Base-by-base conservation (phyloP, 2,329 filamentous ascomycete species). In the Basipetospora chlamydospora region DNA sequence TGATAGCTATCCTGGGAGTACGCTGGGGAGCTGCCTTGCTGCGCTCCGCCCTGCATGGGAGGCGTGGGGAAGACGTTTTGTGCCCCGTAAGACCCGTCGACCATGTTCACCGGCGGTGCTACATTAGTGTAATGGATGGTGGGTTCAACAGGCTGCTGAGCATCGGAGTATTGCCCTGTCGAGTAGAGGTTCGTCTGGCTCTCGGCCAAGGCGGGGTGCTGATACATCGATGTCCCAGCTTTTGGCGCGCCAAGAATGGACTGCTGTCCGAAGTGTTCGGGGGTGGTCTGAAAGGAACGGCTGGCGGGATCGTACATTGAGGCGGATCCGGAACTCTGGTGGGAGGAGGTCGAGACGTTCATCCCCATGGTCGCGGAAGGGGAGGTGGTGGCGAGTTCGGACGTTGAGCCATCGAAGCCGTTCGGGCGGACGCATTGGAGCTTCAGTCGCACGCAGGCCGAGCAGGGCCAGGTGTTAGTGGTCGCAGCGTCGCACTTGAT, bases 401-500 rank as follows among this genome's bases (percentile, higher is more conserved):
- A 42, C 23, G 40, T 39, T 6, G 66, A 55, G 33, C 63, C 58
- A 43, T 77, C 73, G 46, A 70, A 77, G 40, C 86, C 78, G 39
- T 84, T 86, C 4, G 88, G 90, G 31, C 86, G 85, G 18, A 95
- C 79, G 55, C 90, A 96, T 49, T 90, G 83, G 41, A 95, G 71
- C 63, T 95, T 96, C 43, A 96, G 66, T 33, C 88, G 76, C 43
- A 86, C 80, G 55, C 88, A 98, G 25, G 90, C 85, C 28, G 87
- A 90, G 58, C 88, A 96, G 20, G 90, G 90, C 88, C 90, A 96
- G 26, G 85, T 86, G 56, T 96, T 95, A 28, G 87, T 95, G 11
- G 88, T 94, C 15, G 88, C 88, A 36, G 88, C 86, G 62, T 96
- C 90, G 61, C 88, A 98, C 58, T 94, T 94, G 55, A 98, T 98